These are phyloP conservation scores for Phanerodontia chrysosporium DNA, from an alignment of 768 basidiomycete genomes.

Conservation along the genomic window DNA sequence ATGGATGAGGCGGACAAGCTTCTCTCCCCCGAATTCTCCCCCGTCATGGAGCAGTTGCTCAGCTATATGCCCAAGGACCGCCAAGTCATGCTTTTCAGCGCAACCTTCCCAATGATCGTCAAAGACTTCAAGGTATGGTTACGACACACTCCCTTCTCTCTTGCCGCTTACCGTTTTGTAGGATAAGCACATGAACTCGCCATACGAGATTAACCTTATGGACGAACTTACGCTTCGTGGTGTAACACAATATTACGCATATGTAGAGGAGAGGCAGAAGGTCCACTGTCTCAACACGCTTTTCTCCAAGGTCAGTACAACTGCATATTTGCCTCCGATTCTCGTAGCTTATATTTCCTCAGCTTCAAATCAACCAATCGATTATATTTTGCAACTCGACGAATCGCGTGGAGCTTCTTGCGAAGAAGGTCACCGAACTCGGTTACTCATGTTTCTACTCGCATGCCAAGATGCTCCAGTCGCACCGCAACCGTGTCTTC, in stretches of 20 bases:
- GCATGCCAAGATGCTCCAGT: slow-evolving; percentile 98
- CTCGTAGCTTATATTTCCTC: slow-evolving; percentile 3
- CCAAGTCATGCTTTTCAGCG: slow-evolving; percentile 99
- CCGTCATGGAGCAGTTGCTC: slow-evolving; percentile 96
- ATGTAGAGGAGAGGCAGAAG: slow-evolving; percentile 98
- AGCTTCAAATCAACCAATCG: slow-evolving; percentile 99
- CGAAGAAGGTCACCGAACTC: slow-evolving; percentile 98
- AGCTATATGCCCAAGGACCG: slow-evolving; percentile 77
- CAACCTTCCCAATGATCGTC: slow-evolving; percentile 98
- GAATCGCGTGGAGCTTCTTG: slow-evolving; percentile 97
- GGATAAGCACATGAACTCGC: slow-evolving; percentile 95
- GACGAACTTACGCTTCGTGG: slow-evolving; percentile 97
- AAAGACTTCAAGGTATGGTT: slow-evolving; percentile 90
- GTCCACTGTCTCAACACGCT: slow-evolving; percentile 99
- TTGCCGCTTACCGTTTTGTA: slow-evolving; percentile 26
- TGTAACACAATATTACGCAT: slow-evolving; percentile 99
- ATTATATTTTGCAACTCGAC: slow-evolving; percentile 99
- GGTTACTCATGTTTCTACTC: slow-evolving; percentile 99
- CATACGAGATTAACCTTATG: slow-evolving; percentile 99
- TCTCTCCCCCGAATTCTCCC: slow-evolving; percentile 94
- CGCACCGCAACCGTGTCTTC: slow-evolving; percentile 98
- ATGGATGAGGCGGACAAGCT: slow-evolving; percentile 99
- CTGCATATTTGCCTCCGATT: not conserved
- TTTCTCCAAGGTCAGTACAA: slow-evolving; percentile 80
- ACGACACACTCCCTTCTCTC: not conserved